phyloP scores from a whole-genome alignment of 2,329 filamentous ascomycete species.

The Rugonectria rugulosa region DNA sequence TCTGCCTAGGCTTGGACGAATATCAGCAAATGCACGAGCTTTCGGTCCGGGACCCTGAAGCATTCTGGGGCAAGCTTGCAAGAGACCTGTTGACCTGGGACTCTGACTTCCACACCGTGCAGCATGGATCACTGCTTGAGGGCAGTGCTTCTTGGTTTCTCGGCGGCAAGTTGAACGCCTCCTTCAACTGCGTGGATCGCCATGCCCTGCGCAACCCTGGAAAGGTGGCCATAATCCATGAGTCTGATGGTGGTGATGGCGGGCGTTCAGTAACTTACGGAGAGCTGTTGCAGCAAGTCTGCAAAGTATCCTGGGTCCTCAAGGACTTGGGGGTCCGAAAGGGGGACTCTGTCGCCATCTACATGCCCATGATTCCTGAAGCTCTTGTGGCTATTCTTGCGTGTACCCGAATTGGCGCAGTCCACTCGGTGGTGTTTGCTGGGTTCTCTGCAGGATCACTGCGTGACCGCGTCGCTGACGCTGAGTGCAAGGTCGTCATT shows the following conservation, averaged over 20 bases:
- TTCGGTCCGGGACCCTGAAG: slow-evolving; percentile 87
- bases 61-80: slow-evolving; percentile 88
- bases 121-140: slow-evolving; percentile 74
- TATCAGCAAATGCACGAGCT: slow-evolving; percentile 76
- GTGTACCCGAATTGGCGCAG: slow-evolving; percentile 88
- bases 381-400: slow-evolving; percentile 91
- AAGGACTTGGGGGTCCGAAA: slow-evolving; percentile 97
- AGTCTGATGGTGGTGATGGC: slow-evolving; percentile 88
- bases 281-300: slow-evolving; percentile 93
- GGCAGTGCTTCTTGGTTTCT: slow-evolving; percentile 95
- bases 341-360: slow-evolving; percentile 96
- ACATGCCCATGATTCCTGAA: slow-evolving; percentile 98
- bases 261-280: slow-evolving; percentile 91
- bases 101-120: slow-evolving; percentile 89
- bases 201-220: slow-evolving; percentile 95
- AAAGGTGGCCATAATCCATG: slow-evolving; percentile 96
- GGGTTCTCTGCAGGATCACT: slow-evolving; percentile 97
- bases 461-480: slow-evolving; percentile 92
- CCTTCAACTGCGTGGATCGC: slow-evolving; percentile 96
- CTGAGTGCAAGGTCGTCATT: slow-evolving; percentile 90
- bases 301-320: slow-evolving; percentile 82
- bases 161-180: slow-evolving; percentile 92
- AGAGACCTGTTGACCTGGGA: slow-evolving; percentile 92
- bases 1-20: slow-evolving; percentile 64
- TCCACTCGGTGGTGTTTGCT: slow-evolving; percentile 97